Evolutionary conservation across 331 rosid genomes (phyloP).

Genomic region (Acacia pycnantha): DNA sequence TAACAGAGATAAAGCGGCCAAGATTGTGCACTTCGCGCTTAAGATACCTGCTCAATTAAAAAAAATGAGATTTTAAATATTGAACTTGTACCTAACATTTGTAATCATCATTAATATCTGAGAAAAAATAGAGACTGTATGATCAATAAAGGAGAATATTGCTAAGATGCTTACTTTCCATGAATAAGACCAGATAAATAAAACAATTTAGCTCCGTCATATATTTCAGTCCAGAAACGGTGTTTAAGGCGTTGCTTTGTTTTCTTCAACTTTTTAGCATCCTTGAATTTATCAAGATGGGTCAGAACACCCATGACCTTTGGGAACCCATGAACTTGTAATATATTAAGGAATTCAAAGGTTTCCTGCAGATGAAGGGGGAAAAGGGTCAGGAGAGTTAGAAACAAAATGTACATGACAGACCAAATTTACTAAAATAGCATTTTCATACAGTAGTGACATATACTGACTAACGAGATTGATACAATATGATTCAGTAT

Average conservation of each 20-base stretch:
- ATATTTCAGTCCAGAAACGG: constrained; percentile 93
- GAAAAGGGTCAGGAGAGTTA: constrained; percentile 10
- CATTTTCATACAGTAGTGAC: not conserved
- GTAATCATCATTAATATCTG: not conserved
- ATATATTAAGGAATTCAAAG: constrained; percentile 89
- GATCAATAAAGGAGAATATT: not conserved
- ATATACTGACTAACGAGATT: not conserved
- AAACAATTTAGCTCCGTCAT: constrained; percentile 90
- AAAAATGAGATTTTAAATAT: not conserved
- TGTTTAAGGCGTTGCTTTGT: constrained; percentile 88
- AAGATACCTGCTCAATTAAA: constrained; percentile 56
- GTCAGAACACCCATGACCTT: constrained; percentile 98
- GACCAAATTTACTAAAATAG: not conserved
- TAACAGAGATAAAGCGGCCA: constrained; percentile 88
- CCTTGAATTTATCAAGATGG: constrained; percentile 87
- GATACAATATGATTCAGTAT: not conserved
- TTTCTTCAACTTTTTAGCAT: constrained; percentile 78
- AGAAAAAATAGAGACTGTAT: constrained; percentile 3
- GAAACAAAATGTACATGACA: not conserved
- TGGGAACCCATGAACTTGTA: constrained; percentile 94
- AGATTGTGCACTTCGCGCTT: constrained; percentile 94
- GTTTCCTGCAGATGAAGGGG: constrained; percentile 67
- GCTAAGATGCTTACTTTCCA: constrained; percentile 73
- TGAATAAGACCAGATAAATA: constrained; percentile 87
- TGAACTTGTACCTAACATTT: not conserved